Conservation (phyloP, 2,329 filamentous ascomycete genomes). For the Aureobasidium sp. region DNA sequence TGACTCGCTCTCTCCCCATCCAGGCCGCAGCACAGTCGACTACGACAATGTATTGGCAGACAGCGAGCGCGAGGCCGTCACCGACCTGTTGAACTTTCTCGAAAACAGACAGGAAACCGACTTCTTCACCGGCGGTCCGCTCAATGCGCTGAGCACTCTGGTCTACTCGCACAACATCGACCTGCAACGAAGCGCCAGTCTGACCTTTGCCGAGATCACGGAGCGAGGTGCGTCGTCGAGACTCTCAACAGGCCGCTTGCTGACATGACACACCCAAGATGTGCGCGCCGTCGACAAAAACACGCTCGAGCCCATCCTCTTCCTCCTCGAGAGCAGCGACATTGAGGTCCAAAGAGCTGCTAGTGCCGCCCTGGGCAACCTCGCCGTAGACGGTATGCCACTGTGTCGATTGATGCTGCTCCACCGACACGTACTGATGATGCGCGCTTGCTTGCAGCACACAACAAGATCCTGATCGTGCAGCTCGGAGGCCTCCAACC, state of each 20-base stretch:
- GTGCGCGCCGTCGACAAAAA: conserved; percentile 91
- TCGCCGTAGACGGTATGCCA: conserved; percentile 83
- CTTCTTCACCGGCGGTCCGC: conserved; percentile 93
- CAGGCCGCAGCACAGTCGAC: conserved; percentile 42
- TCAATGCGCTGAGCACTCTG: conserved; percentile 86
- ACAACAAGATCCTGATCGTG: conserved; percentile 97
- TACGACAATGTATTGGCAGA: conserved; percentile 61
- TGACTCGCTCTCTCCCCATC: not conserved
- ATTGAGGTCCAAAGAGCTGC: conserved; percentile 96
- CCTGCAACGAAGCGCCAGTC: conserved; percentile 88
- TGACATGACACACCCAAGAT: conserved; percentile 46
- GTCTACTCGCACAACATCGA: conserved; percentile 99
- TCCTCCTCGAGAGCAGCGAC: conserved; percentile 87
- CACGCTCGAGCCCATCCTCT: conserved; percentile 92
- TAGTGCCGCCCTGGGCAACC: conserved; percentile 89
- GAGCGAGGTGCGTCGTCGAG: conserved; percentile 68
- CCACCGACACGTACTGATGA: not conserved
- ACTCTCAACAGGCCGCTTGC: not conserved
- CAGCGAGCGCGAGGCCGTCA: conserved; percentile 92
- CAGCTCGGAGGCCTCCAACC: conserved; percentile 82
- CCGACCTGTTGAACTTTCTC: conserved; percentile 88
- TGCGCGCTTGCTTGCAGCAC: conserved; percentile 52
- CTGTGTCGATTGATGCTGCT: conserved; percentile 9
- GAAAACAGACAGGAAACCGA: conserved; percentile 96
- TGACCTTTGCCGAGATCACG: conserved; percentile 98